Percentiles rank a stretch among this genome's conserved stretches.
phyloP scores from a whole-genome alignment of 768 basidiomycete genomes.

The Xerocomellus chrysenteron region DNA sequence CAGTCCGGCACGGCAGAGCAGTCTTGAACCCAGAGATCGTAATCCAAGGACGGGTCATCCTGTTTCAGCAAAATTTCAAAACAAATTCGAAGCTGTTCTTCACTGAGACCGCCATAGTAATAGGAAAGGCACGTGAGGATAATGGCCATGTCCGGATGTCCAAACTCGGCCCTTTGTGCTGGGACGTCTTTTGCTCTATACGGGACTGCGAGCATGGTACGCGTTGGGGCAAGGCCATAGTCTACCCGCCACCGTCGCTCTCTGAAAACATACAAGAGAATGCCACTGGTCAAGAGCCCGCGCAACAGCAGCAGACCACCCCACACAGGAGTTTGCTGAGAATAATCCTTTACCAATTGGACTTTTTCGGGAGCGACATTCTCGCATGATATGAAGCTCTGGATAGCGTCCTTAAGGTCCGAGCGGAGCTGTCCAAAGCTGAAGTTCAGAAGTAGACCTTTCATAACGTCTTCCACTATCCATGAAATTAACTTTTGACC shows the following conservation, averaged over 20 bases:
- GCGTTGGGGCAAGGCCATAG: conserved; percentile 33
- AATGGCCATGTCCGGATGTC: conserved; percentile 37
- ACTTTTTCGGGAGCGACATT: not conserved
- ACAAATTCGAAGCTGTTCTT: conserved; percentile 28
- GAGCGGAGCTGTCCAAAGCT: conserved; percentile 13
- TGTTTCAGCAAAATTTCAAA: conserved; percentile 30
- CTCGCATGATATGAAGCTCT: conserved; percentile 23
- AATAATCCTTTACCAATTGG: conserved; percentile 6
- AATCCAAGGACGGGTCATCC: conserved; percentile 35
- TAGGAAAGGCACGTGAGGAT: conserved; percentile 38
- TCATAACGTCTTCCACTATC: conserved; percentile 18
- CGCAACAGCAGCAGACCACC: conserved; percentile 32
- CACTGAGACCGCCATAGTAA: conserved; percentile 35
- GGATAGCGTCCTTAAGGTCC: conserved; percentile 7
- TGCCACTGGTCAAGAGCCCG: conserved; percentile 33
- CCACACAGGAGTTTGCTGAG: conserved; percentile 13
- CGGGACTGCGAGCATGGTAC: conserved; percentile 38
- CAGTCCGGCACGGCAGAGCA: conserved; percentile 17
- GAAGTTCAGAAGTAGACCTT: conserved; percentile 13
- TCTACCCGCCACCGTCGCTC: conserved; percentile 41
- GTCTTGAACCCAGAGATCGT: conserved; percentile 31
- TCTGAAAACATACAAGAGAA: conserved; percentile 31
- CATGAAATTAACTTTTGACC: conserved; percentile 13
- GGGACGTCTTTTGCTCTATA: conserved; percentile 41
- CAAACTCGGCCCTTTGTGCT: conserved; percentile 38